Conservation (phyloP, 2,329 filamentous ascomycete genomes). For the Fusarium sp. region DNA sequence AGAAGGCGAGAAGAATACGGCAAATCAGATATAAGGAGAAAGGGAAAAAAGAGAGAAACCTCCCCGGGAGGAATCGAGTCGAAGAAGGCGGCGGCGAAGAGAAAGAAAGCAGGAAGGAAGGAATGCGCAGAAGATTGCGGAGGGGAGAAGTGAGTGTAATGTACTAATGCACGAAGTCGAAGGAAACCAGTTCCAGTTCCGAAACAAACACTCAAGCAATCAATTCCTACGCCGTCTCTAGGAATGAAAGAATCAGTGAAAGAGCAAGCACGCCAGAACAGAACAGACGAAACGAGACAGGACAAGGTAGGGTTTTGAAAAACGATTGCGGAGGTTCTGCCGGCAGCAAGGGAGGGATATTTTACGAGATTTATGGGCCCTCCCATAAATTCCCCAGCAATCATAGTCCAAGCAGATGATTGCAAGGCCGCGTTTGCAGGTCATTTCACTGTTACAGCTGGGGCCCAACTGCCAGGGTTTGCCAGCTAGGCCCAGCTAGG, state of each 20-base stretch:
- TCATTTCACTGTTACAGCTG: slow-evolving; percentile 27
- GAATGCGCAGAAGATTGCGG: not conserved
- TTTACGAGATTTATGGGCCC: slow-evolving; percentile 20
- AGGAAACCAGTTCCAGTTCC: slow-evolving; percentile 27
- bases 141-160: slow-evolving; percentile 31
- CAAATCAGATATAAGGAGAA: slow-evolving; percentile 1
- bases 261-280: slow-evolving; percentile 3
- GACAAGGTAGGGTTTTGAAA: slow-evolving; percentile 29
- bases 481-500: not conserved
- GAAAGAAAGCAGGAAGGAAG: slow-evolving; percentile 17
- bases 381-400: slow-evolving; percentile 39
- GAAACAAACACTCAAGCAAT: slow-evolving; percentile 28
- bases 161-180: slow-evolving; percentile 27
- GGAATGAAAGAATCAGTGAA: slow-evolving; percentile 28
- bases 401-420: slow-evolving; percentile 31
- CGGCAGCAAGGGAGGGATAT: slow-evolving; percentile 23
- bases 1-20: not conserved
- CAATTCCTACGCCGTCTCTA: slow-evolving; percentile 38
- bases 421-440: slow-evolving; percentile 30
- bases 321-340: slow-evolving; percentile 17
- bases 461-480: slow-evolving; percentile 18
- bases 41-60: slow-evolving; percentile 9
- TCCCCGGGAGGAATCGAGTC: slow-evolving; percentile 35
- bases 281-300: slow-evolving; percentile 25
- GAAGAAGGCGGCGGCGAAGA: slow-evolving; percentile 19